These are phyloP conservation scores for Yamadazyma buinensis DNA, from an alignment of 1,139 yeast genomes.

Conservation along the genomic window DNA sequence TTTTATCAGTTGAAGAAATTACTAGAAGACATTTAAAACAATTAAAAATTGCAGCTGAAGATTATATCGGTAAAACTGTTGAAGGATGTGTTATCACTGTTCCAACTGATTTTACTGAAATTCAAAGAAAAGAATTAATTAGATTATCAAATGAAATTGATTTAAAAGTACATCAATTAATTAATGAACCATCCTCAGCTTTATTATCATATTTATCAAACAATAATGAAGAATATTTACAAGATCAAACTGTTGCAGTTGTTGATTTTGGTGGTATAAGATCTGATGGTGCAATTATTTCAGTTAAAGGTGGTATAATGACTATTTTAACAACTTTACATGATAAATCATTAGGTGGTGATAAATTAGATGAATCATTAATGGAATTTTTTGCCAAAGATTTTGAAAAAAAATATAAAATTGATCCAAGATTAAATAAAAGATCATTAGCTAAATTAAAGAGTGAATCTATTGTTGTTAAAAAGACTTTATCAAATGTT, in stretches of 20 bases:
- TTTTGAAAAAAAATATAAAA: constrained; percentile 82
- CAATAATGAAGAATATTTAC: constrained; percentile 51
- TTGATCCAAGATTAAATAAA: constrained; percentile 75
- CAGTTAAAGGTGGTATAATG: constrained; percentile 90
- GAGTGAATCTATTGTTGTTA: constrained; percentile 79
- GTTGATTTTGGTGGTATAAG: constrained; percentile 97
- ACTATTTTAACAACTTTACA: constrained; percentile 87
- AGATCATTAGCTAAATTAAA: constrained; percentile 87
- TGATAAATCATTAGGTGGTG: constrained; percentile 84
- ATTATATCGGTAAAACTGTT: constrained; percentile 77
- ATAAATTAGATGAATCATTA: constrained; percentile 73
- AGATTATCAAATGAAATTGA: constrained; percentile 69
- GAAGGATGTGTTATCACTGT: constrained; percentile 87
- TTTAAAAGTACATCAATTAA: constrained; percentile 76
- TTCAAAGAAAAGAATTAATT: constrained; percentile 64
- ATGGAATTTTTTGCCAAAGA: constrained; percentile 87
- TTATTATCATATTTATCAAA: constrained; percentile 68
- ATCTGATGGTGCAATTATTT: constrained; percentile 91
- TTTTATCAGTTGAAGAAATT: constrained; percentile 69
- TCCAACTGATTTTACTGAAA: constrained; percentile 81
- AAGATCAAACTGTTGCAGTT: constrained; percentile 84
- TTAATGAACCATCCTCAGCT: constrained; percentile 93
- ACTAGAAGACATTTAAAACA: constrained; percentile 80
- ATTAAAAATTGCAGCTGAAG: constrained; percentile 86
- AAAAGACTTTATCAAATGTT: constrained; percentile 90